phyloP scores from a whole-genome alignment of 1,284 basidiomycete genomes.

The Phellopilus nigrolimitatus region DNA sequence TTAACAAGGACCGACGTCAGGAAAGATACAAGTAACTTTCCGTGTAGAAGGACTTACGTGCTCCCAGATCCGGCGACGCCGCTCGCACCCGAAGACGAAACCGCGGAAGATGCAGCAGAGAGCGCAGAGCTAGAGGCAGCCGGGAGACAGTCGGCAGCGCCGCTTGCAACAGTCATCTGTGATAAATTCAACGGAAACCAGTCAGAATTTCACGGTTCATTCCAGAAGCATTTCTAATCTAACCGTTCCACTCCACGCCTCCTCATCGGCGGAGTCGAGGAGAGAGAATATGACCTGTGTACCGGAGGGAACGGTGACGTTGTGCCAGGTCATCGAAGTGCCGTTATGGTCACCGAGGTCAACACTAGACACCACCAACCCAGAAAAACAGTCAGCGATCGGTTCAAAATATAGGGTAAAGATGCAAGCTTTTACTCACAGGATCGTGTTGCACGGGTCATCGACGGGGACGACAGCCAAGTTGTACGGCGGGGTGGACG shows the following conservation, averaged over 20 bases:
- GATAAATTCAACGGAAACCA: constrained; percentile 8
- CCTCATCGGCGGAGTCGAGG: constrained; percentile 45
- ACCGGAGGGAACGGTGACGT: constrained; percentile 43
- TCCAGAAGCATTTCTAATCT: too few relatives aligned
- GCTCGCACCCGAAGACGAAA: constrained; percentile 17
- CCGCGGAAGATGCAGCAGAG: constrained; percentile 3
- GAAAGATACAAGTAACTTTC: constrained; percentile 15
- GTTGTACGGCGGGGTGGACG: constrained; percentile 48
- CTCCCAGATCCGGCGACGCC: constrained; percentile 21
- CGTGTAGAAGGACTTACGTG: constrained; percentile 22
- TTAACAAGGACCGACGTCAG: not conserved
- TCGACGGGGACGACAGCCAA: constrained; percentile 47
- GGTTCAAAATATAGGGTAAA: constrained; percentile 30
- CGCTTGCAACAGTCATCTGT: constrained; percentile 51
- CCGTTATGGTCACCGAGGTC: constrained; percentile 54
- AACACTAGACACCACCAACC: constrained; percentile 34
- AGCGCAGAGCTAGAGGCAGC: constrained; percentile 33
- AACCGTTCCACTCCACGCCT: constrained; percentile 62
- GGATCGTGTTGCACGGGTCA: constrained; percentile 51
- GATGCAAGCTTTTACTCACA: constrained; percentile 40
- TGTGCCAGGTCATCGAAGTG: constrained; percentile 42
- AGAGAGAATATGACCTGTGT: constrained; percentile 50
- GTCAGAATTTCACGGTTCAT: too few relatives aligned
- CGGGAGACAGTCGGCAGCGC: constrained; percentile 44
- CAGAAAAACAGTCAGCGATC: not conserved